Evolutionary conservation across 1,139 yeast species (phyloP), one percentile per base, ranked within the genome.

Genomic region (Sugiyamaella novakii): DNA sequence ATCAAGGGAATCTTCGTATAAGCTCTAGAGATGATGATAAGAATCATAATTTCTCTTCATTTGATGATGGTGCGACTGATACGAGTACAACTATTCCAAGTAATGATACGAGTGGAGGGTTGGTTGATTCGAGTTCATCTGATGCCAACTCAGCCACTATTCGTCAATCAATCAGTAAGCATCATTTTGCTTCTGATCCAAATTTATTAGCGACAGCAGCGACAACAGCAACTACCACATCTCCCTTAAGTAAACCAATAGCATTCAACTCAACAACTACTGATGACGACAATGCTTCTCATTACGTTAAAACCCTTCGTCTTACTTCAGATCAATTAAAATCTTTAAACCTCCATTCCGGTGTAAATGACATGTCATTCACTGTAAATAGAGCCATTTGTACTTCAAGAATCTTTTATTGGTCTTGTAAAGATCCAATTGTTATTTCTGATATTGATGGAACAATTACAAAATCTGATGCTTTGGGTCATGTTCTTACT

Each of bases 381-480:
- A 81, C 85, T 42, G 89, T 91, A 36, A 84, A 85, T 55, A 84
- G 81, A 55, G 88, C 98, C 0, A 76, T 83, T 40, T 80, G 92
- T 14, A 73, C 74, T 8, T 83, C 96, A 0, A 80, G 84, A 57
- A 74, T 94, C 52, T 92, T 77, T 62, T 77, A 88, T 44, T 92
- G 99, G 99, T 82, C 83, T 57, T 77, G 84, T 57, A 76, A 81
- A 51, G 83, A 85, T 0, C 98, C 98, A 1, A 86, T 92, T 46
- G 98, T 94, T 3, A 92, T 92, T 34, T 88, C 97, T 7, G 99
- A 94, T 70, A 92, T 94, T 54, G 99, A 94, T 67, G 99, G 99
- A 14, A 94, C 99, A 1, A 94, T 94, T 57, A 94, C 99, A 22
- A 89, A 89, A 66, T 88, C 97, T 0, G 99, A 94, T 71, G 98